phyloP scores from a whole-genome alignment of 441 rosid species.

The Erodium chrysanthum region DNA sequence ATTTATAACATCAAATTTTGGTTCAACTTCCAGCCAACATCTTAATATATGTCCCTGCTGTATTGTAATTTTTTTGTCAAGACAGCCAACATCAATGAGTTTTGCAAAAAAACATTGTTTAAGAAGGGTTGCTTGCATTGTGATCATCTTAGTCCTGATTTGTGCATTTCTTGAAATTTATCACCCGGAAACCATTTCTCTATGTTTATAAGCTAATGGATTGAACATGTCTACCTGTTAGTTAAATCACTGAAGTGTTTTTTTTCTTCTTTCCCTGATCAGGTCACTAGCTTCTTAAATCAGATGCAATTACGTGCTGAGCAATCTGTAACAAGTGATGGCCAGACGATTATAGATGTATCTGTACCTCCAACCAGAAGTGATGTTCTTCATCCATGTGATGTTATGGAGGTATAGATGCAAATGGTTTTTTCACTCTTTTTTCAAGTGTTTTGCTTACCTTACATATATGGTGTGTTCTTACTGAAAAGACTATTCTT shows the following conservation, averaged over 20 bases:
- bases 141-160: no score
- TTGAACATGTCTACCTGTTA: neutral
- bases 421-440: conserved; percentile 5
- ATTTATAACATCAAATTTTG: neutral
- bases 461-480: neutral
- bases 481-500: conserved; percentile 12
- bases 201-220: no score
- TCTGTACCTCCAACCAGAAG: conserved; percentile 83
- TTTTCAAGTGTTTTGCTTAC: neutral
- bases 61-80: no score
- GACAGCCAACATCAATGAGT: no score
- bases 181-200: no score
- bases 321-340: conserved; percentile 27
- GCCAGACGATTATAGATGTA: conserved; percentile 39
- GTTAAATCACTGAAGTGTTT: neutral
- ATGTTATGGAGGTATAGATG: conserved; percentile 79
- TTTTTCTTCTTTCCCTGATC: conserved; percentile 13
- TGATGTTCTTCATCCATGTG: conserved; percentile 92
- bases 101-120: no score
- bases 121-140: no score
- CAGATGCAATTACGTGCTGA: conserved; percentile 77
- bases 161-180: no score
- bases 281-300: conserved; percentile 69
- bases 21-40: neutral
- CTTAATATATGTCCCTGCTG: no score